Conservation (phyloP, 805 yeast genomes). For the Wickerhamiella cacticola region DNA sequence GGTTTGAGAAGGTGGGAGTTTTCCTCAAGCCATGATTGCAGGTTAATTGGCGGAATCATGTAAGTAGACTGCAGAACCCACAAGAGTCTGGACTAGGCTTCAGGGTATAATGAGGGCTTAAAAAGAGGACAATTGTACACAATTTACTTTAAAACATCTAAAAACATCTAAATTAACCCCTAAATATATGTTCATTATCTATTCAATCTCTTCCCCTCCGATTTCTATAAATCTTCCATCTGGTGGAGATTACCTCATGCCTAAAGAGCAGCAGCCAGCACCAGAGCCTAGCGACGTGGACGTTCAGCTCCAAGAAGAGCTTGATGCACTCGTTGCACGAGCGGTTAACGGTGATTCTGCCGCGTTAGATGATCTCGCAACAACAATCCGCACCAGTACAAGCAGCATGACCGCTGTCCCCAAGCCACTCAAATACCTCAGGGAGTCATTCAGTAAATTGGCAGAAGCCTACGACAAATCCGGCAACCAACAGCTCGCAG, state of each 20-base stretch:
- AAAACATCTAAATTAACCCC: no score
- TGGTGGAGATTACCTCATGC: background rate
- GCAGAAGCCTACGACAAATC: constrained; percentile 45
- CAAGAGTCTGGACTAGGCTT: no score
- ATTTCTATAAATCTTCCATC: background rate
- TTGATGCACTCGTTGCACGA: constrained; percentile 77
- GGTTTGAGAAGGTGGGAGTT: constrained; percentile 69
- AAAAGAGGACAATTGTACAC: no score
- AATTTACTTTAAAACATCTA: no score
- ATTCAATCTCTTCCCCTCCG: background rate
- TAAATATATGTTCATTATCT: background rate
- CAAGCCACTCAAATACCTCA: constrained; percentile 87
- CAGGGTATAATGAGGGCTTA: no score
- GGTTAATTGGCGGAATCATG: constrained; percentile 46
- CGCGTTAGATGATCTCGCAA: constrained; percentile 60
- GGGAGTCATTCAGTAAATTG: constrained; percentile 72
- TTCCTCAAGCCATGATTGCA: constrained; percentile 69
- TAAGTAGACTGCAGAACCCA: background rate
- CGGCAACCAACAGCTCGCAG: constrained; percentile 48
- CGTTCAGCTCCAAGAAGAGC: constrained; percentile 69
- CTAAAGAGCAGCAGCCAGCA: constrained; percentile 25
- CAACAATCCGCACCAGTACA: constrained; percentile 77
- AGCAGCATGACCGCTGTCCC: constrained; percentile 99
- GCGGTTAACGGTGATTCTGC: constrained; percentile 35
- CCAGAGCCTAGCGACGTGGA: constrained; percentile 83